These are phyloP conservation scores for Plasmodium billcollinsi DNA, from an alignment of 169 alveolate species.

Conservation along the genomic window DNA sequence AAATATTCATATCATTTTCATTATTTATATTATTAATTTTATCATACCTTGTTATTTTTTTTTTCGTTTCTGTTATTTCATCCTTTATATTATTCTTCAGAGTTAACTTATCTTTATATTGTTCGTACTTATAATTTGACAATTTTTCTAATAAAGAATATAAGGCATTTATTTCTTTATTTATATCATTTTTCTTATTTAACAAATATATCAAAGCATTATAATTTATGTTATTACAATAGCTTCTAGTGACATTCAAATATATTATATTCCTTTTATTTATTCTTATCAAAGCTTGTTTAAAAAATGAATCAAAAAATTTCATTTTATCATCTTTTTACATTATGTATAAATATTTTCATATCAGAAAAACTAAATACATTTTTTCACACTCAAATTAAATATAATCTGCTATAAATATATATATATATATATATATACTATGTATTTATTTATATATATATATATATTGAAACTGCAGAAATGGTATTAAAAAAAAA, in stretches of 20 bases:
- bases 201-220: conserved; percentile 5
- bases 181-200: conserved; percentile 14
- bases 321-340: conserved; percentile 57
- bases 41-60: too few species aligned
- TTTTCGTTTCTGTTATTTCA: neutral
- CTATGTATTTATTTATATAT: too few species aligned
- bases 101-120: neutral
- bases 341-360: too few species aligned
- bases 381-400: too few species aligned
- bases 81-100: too few species aligned
- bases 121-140: conserved; percentile 2
- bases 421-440: too few species aligned
- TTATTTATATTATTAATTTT: neutral
- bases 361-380: too few species aligned
- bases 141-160: conserved; percentile 14
- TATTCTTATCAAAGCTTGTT: neutral
- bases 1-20: neutral
- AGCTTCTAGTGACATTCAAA: neutral
- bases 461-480: too few species aligned
- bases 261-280: neutral
- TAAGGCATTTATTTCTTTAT: conserved; percentile 22
- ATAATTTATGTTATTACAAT: conserved; percentile 26
- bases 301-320: conserved; percentile 17
- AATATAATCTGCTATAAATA: too few species aligned
- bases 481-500: too few species aligned